These are phyloP conservation scores for Pseudopediastrum boryanum DNA, from an alignment of 139 green algal genomes.

Conservation along the genomic window DNA sequence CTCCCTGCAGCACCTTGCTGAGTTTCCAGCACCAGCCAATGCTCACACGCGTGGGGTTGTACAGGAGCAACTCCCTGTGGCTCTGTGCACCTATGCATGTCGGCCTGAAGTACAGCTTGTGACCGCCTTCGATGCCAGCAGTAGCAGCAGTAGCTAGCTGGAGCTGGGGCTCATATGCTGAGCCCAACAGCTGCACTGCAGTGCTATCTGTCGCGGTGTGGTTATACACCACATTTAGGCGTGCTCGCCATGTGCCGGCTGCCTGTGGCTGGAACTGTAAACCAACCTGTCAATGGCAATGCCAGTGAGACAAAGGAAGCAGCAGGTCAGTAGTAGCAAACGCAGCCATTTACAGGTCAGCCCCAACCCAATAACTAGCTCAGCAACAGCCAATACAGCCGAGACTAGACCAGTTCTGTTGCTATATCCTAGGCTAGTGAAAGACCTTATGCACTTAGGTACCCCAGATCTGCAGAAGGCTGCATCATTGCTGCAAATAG, in stretches of 20 bases:
- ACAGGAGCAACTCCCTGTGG: slow-evolving; percentile 52
- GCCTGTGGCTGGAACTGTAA: slow-evolving; percentile 49
- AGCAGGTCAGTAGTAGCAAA: no score
- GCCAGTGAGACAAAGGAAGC: no score
- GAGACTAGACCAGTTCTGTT: no score
- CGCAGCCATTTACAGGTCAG: no score
- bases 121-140: slow-evolving; percentile 43
- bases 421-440: no score
- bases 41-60: slow-evolving; percentile 62
- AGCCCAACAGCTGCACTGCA: slow-evolving; percentile 42
- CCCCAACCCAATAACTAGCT: no score
- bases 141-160: no score
- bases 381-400: no score
- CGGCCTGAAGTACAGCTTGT: slow-evolving; percentile 62
- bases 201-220: slow-evolving; percentile 32
- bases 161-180: slow-evolving; percentile 45
- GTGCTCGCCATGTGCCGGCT: slow-evolving; percentile 7
- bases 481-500: no score
- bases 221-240: slow-evolving; percentile 44
- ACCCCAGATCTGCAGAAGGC: no score
- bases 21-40: slow-evolving; percentile 59
- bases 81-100: slow-evolving; percentile 73
- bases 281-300: slow-evolving; percentile 42
- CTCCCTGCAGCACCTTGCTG: slow-evolving; percentile 40
- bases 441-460: no score